Base-by-base conservation (phyloP, 2,329 filamentous ascomycete species). In the Albifimbria verrucaria region DNA sequence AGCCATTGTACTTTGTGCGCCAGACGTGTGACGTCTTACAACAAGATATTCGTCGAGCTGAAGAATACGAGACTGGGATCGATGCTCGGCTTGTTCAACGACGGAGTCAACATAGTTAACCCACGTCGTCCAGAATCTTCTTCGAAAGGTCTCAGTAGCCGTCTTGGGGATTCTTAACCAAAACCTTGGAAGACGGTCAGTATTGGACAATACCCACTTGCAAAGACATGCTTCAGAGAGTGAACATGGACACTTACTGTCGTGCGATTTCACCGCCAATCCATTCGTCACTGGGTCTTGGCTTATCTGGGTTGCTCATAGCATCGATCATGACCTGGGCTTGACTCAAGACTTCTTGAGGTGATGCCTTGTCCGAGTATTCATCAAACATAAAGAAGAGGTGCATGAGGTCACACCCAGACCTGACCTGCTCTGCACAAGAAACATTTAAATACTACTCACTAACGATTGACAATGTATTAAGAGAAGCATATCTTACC, bases 31-130 rank as follows among this genome's bases (percentile, higher is more conserved):
- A n/a, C n/a, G n/a, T n/a, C n/a, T n/a, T n/a, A n/a, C n/a, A n/a
- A n/a, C 60, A 3, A 68, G 53, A 48, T 62, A 69, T 36, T 52
- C 62, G 2, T 60, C 52, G 7, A 67, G 23, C 12, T 57, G 53
- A 15, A 55, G 57, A 23, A 62, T 52, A 18, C 49, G 47, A n/a
- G 52, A 52, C 12, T 51, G 18, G 42, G 47, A 56, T 10, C 65
- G 56, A 50, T 62, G 50, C 4, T 56, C 50, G 7, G 63, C 59
- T 46, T 69, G 61, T 9, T 58, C 49, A 0, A 57, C 63, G 1
- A 63, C 59, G 9, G 55, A 49, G 12, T 62, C 49, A 7, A 65
- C 52, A 23, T 67, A 68, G 7, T 55, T 51, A 6, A 58, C 44
- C 50, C 60, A 67, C 1, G 57, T 52, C 4, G 53, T 47, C 1